Conservation (phyloP, 2,329 filamentous ascomycete genomes). For the Calonectria ilicicola region DNA sequence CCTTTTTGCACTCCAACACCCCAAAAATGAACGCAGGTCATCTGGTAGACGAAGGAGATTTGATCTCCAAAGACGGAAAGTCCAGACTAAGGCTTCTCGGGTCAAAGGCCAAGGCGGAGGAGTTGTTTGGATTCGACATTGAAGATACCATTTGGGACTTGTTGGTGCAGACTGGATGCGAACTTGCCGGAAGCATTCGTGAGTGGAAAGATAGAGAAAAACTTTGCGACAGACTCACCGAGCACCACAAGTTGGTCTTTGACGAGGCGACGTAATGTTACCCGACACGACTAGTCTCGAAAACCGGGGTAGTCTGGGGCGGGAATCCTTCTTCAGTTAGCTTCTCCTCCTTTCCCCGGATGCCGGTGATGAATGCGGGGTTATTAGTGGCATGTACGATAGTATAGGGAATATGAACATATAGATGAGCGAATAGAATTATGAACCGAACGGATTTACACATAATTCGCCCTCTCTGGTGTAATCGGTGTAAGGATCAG, state of each 20-base stretch:
- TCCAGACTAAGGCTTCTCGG: slow-evolving; percentile 22
- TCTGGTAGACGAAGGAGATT: slow-evolving; percentile 21
- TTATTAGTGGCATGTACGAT: not conserved
- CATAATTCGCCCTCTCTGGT: not conserved
- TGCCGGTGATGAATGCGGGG: not conserved
- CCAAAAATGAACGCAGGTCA: slow-evolving; percentile 27
- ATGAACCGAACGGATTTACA: not conserved
- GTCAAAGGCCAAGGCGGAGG: slow-evolving; percentile 7
- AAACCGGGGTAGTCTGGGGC: not conserved
- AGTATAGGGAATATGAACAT: not conserved
- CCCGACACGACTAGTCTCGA: not conserved
- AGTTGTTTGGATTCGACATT: slow-evolving; percentile 18
- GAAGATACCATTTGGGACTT: slow-evolving; percentile 26
- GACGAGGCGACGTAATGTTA: not conserved
- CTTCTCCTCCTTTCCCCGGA: not conserved
- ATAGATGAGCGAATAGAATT: not conserved
- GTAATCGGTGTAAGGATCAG: not conserved
- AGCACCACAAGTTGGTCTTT: slow-evolving; percentile 25
- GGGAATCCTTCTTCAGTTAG: not conserved
- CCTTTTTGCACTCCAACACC: slow-evolving; percentile 24
- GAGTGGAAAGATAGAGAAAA: slow-evolving; percentile 18
- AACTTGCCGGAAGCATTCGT: slow-evolving; percentile 18
- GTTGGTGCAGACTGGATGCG: slow-evolving; percentile 25
- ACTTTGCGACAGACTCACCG: slow-evolving; percentile 21
- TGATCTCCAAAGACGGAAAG: slow-evolving; percentile 12